Evolutionary conservation across 2,329 filamentous ascomycete species (phyloP).

Genomic region (Clonostachys rosea): DNA sequence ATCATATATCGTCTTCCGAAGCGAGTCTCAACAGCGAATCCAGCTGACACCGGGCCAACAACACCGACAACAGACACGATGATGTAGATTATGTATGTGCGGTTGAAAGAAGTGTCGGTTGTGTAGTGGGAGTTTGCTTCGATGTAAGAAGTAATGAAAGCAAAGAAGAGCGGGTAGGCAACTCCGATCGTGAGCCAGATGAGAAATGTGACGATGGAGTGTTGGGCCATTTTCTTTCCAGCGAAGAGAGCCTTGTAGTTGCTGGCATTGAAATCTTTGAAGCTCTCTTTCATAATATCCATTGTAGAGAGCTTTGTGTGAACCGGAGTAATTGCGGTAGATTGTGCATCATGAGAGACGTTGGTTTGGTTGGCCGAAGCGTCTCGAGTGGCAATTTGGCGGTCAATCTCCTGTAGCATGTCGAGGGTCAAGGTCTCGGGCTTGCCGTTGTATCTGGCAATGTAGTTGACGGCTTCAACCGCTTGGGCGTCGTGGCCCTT

Average conservation of each 20-base stretch:
- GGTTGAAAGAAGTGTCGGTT: slow-evolving; percentile 12
- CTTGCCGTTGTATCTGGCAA: slow-evolving; percentile 28
- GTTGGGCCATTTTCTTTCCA: slow-evolving; percentile 20
- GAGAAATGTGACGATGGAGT: slow-evolving; percentile 27
- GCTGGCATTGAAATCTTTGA: slow-evolving; percentile 13
- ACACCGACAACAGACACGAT: slow-evolving; percentile 30
- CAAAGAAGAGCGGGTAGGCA: slow-evolving; percentile 39
- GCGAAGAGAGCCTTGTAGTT: slow-evolving; percentile 24
- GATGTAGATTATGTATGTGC: slow-evolving; percentile 26
- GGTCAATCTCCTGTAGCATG: slow-evolving; percentile 18
- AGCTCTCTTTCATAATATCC: slow-evolving; percentile 13
- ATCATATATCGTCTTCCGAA: slow-evolving; percentile 37
- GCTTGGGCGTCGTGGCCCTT: slow-evolving; percentile 38
- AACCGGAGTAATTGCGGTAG: not conserved
- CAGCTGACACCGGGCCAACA: slow-evolving; percentile 30
- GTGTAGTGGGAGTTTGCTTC: slow-evolving; percentile 26
- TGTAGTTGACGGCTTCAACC: slow-evolving; percentile 37
- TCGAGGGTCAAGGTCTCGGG: slow-evolving; percentile 21
- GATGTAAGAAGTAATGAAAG: slow-evolving; percentile 39
- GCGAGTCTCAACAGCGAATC: slow-evolving; percentile 30
- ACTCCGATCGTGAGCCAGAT: slow-evolving; percentile 40
- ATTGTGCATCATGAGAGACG: not conserved
- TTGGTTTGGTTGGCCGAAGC: not conserved
- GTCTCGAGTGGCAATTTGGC: no score
- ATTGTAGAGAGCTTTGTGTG: slow-evolving; percentile 4